Evolutionary conservation across 305 asterid genomes (phyloP).

Genomic region (Fraxinus latifolia): DNA sequence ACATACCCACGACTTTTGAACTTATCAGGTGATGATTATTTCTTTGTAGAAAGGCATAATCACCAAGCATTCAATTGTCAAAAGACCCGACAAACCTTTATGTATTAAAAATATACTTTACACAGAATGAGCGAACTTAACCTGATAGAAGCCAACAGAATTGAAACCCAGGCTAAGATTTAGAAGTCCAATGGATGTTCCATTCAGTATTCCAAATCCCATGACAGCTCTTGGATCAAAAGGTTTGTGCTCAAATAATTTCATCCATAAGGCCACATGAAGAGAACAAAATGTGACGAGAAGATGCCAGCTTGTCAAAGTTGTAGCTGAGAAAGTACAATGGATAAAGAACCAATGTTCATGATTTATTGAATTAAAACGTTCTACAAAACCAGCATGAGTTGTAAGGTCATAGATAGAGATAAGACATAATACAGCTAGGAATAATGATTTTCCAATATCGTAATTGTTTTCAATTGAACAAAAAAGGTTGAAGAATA

Average conservation of each 20-base stretch:
- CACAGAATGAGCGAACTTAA: constrained; percentile 21
- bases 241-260: constrained; percentile 81
- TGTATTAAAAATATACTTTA: neutral
- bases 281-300: constrained; percentile 83
- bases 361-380: constrained; percentile 15
- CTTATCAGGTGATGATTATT: constrained; percentile 11
- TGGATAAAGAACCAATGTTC: constrained; percentile 26
- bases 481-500: neutral
- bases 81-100: constrained; percentile 10
- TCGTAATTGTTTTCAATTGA: neutral
- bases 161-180: constrained; percentile 86
- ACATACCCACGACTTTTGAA: neutral
- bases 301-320: constrained; percentile 90
- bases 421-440: neutral
- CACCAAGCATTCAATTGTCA: neutral
- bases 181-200: constrained; percentile 75
- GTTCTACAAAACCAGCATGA: constrained; percentile 4
- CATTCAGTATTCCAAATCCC: constrained; percentile 81
- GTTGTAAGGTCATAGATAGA: neutral
- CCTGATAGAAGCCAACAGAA: constrained; percentile 90
- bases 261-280: constrained; percentile 71
- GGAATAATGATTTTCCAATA: constrained; percentile 1
- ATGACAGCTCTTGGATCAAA: constrained; percentile 77
- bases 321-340: constrained; percentile 62
- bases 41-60: constrained; percentile 14